Base-by-base conservation (phyloP, 2,329 filamentous ascomycete species). In the Massarina eburnea region DNA sequence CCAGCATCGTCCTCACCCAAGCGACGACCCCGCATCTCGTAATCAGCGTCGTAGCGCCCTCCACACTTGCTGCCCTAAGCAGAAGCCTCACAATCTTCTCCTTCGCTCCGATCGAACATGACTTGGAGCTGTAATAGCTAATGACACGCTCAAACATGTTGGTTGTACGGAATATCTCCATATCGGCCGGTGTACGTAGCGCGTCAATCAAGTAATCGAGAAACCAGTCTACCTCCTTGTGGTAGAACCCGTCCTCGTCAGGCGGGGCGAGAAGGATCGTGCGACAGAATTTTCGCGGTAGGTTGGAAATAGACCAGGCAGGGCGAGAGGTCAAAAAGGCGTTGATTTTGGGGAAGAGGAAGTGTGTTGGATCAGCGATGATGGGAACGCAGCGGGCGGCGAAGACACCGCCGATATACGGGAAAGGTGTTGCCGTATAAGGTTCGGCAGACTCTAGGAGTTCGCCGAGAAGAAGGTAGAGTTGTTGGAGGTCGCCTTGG, bases 301-400 rank as follows among this genome's bases (percentile, higher is more conserved):
- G 66, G 36, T 79, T 79, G 21, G 69, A 68, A 9, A 78, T 64
- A 10, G 84, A 78, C 92, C 92, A 97, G 19, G 78, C 70, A 1
- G 92, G 91, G 0, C 84, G 81, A 41, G 84, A 84, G 18, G 89
- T 89, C 27, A 97, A 80, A 67, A 91, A 96, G 5, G 79, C 77
- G 73, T 95, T 96, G 70, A 94, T 75, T 66, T 96, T 96, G 46
- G 84, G 82, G 66, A 96, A 97, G 29, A 96, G 80, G 49, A 82
- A 82, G 63, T 95, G 89, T 14, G 90, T 78, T 0, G 92, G 92
- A 50, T 89, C 85, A 18, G 78, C 80, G 36, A 95, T 73, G 14
- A 95, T 82, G 1, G 80, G 73, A 7, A 95, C 76, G 1, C 85
- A 83, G 53, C 83, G 82, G 37, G 80, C 78, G 7, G 89, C 85